Base-by-base conservation (phyloP, 1,284 basidiomycete species). In the Wallemia mellicola region DNA sequence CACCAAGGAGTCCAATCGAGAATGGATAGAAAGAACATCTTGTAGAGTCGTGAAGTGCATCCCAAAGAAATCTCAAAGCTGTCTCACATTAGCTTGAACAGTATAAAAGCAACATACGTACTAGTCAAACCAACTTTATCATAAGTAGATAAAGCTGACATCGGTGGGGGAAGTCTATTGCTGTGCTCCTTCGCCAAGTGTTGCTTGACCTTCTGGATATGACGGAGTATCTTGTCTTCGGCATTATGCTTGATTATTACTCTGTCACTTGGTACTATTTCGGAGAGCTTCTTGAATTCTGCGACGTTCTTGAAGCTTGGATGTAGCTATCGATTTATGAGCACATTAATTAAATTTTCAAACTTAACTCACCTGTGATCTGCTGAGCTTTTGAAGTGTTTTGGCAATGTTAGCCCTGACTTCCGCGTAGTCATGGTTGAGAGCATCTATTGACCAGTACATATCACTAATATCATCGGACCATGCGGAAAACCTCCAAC, bases 401-500 rank as follows among this genome's bases (percentile, higher is more conserved):
- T 57, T 57, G 25, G 55, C 55, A 15, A 57, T 28, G 15, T 26
- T 28, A 26, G 27, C 55, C 15, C 55, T 26, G 24, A 57, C 55
- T 25, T 57, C 55, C 55, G 55, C 55, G 22, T 57, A 57, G 22
- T 57, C 55, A 28, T 28, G 24, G 22, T 28, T 57, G 55, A 57
- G 55, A 3, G 55, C 27, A 24, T 28, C 55, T 7, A 57, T 83
- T 27, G 78, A 75, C 66, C 89, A 80, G 65, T 86, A 78, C 32
- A 83, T 65, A 57, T 79, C 73, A 61, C 81, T 73, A 67, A 85
- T 85, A 65, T 77, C 75, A 60, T 81, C 76, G 17, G 79, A 73
- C 69, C 79, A 73, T 1, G 80, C 73, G 54, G 78, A 76, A 67
- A 87, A 85, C 64, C 84, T 83, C 76, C 84, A 81, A 17, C 79